phyloP scores from a whole-genome alignment of 2,329 filamentous ascomycete species.

The Aspergillus quadrilineatus region DNA sequence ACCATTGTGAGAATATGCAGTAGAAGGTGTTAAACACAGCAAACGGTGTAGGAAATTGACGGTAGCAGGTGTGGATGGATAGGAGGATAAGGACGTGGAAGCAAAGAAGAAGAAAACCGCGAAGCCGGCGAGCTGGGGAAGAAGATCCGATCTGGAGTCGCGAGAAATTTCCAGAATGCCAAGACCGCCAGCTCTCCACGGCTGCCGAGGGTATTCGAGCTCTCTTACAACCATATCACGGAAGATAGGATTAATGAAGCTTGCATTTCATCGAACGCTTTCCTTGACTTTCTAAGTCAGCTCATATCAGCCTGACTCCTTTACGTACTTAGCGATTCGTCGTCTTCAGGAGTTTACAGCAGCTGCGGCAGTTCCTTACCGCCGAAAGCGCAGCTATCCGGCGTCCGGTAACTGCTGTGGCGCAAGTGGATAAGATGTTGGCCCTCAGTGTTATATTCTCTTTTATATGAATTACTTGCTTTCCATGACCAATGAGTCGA shows the following conservation, averaged over 20 bases:
- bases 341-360: background rate
- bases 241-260: background rate
- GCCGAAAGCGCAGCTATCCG: background rate
- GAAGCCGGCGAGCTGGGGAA: slow-evolving; percentile 25
- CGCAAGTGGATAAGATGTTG: background rate
- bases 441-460: background rate
- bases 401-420: background rate
- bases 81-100: slow-evolving; percentile 25
- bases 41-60: slow-evolving; percentile 3
- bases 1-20: slow-evolving; percentile 25
- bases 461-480: slow-evolving; percentile 19
- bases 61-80: slow-evolving; percentile 13
- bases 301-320: no score
- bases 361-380: slow-evolving; percentile 4
- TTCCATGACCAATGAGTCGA: slow-evolving; percentile 15
- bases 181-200: slow-evolving; percentile 34
- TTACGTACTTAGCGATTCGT: no score
- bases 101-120: slow-evolving; percentile 32
- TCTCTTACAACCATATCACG: background rate
- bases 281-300: background rate
- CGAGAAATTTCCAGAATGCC: slow-evolving; percentile 49
- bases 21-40: slow-evolving; percentile 13
- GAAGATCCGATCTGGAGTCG: slow-evolving; percentile 35
- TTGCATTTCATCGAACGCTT: background rate
- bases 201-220: slow-evolving; percentile 33